phyloP scores from a whole-genome alignment of 1,284 basidiomycete species.

The Cerrena zonata region DNA sequence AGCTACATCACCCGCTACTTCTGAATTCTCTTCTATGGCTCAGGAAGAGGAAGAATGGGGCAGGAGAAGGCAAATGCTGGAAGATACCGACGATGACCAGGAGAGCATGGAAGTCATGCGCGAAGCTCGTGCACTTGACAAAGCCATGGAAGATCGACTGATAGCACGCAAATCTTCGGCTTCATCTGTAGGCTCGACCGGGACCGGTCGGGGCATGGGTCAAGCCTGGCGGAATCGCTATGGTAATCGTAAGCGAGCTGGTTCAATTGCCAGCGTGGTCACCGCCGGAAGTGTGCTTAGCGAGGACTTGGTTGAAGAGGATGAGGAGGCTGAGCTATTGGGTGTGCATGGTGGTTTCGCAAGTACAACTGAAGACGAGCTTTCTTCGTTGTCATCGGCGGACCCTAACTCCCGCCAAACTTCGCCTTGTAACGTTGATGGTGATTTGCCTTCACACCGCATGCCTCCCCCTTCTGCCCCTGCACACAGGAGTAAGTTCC shows the following conservation, averaged over 20 bases:
- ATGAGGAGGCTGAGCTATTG: conserved; percentile 66
- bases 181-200: conserved; percentile 58
- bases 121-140: conserved; percentile 72
- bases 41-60: conserved; percentile 83
- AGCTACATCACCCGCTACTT: conserved; percentile 42
- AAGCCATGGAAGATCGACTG: conserved; percentile 76
- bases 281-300: conserved; percentile 66
- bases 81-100: conserved; percentile 41
- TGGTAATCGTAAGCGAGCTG: conserved; percentile 55
- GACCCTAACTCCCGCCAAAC: conserved; percentile 19
- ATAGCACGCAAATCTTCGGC: conserved; percentile 64
- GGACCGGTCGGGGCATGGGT: conserved; percentile 62
- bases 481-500: conserved; percentile 44
- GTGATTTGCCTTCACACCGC: neutral
- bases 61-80: conserved; percentile 55
- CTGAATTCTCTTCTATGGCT: conserved; percentile 47
- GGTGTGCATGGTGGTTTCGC: conserved; percentile 67
- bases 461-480: conserved; percentile 35
- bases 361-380: conserved; percentile 35
- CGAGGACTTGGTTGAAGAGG: conserved; percentile 75
- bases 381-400: conserved; percentile 24
- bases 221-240: conserved; percentile 59
- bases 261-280: conserved; percentile 62
- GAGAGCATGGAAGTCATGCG: conserved; percentile 59
- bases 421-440: conserved; percentile 12